Conservation (phyloP, 139 green algal genomes). For the Haematococcus sp. region DNA sequence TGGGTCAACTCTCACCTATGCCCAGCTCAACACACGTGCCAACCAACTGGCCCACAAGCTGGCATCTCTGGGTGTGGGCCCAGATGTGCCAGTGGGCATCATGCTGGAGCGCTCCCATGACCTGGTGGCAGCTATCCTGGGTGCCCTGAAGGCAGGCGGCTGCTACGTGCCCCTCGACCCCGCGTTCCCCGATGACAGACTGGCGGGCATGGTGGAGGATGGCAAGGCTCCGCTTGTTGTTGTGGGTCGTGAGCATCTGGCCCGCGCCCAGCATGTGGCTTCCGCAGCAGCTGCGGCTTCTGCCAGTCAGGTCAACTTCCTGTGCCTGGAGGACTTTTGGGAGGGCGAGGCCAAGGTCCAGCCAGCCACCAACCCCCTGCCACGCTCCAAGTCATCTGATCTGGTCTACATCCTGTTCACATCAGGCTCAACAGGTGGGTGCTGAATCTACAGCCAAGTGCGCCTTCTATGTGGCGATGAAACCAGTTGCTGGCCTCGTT, state of each 20-base stretch:
- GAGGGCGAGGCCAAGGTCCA: not conserved
- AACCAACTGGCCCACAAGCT: conserved; percentile 6
- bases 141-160: conserved; percentile 30
- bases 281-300: not conserved
- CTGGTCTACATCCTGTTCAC: conserved; percentile 67
- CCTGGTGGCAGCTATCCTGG: not conserved
- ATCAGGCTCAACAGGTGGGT: conserved; percentile 35
- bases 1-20: not conserved
- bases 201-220: conserved; percentile 49
- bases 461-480: too few relatives aligned
- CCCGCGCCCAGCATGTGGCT: not conserved
- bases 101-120: conserved; percentile 9
- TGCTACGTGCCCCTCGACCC: conserved; percentile 61
- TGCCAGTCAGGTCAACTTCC: not conserved
- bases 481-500: too few relatives aligned
- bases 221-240: not conserved
- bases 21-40: not conserved
- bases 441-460: too few relatives aligned
- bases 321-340: not conserved
- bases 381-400: conserved; percentile 2
- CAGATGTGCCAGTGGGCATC: conserved; percentile 10
- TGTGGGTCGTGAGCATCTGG: not conserved
- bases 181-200: conserved; percentile 37
- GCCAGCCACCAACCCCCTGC: not conserved
- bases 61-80: not conserved